phyloP scores from a whole-genome alignment of 345 rosid genomes.

The Rhodamnia rubescens region DNA sequence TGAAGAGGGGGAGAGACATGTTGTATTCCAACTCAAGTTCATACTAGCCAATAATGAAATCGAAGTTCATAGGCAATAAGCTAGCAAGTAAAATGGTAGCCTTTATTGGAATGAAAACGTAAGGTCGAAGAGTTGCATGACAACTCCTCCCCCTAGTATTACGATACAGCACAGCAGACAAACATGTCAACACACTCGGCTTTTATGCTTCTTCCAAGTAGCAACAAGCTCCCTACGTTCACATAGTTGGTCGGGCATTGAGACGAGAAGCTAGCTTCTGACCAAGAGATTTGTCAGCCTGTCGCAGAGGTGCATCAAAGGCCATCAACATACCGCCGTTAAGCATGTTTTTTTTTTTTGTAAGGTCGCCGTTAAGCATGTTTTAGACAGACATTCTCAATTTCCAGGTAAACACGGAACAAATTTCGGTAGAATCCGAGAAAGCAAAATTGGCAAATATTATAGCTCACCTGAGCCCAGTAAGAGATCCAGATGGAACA shows the following conservation, averaged over 20 bases:
- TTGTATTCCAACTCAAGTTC: not conserved
- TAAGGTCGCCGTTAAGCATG: not conserved
- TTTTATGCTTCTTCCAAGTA: not conserved
- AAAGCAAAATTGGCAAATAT: not conserved
- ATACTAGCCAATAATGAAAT: not conserved
- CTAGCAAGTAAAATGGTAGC: constrained; percentile 6
- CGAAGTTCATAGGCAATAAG: constrained; percentile 22
- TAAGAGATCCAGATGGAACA: constrained; percentile 73
- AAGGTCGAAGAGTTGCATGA: not conserved
- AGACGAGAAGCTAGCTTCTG: constrained; percentile 74
- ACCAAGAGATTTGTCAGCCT: constrained; percentile 62
- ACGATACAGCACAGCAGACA: not conserved
- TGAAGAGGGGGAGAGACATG: not conserved
- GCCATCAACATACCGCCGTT: not conserved
- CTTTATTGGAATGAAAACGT: not conserved
- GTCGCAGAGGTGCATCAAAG: not conserved
- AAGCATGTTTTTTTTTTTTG: constrained; percentile 1
- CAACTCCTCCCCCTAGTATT: not conserved
- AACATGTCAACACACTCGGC: not conserved
- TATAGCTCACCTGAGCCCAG: constrained; percentile 51
- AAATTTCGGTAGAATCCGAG: not conserved
- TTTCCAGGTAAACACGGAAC: not conserved
- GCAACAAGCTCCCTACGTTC: not conserved
- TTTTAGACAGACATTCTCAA: not conserved
- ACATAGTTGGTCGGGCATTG: constrained; percentile 56